Base-by-base conservation (phyloP, 2,329 filamentous ascomycete species). In the Beauveria medogensis region DNA sequence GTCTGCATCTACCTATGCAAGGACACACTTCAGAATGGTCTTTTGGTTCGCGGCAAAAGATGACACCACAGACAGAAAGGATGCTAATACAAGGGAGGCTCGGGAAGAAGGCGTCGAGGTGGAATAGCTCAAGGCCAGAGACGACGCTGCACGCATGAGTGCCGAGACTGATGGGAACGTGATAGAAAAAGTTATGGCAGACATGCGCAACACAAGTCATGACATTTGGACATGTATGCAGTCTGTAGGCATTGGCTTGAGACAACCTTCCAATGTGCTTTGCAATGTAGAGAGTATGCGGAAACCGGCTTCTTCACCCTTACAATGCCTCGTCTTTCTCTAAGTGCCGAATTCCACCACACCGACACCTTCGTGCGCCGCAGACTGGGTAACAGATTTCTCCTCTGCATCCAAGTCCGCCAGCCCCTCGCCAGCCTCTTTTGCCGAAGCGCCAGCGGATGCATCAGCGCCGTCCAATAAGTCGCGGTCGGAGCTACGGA, bases 391-490 rank as follows among this genome's bases (percentile, higher is more conserved):
- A 16, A 22, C 53, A 46, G 30, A 50, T 22, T 46, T 9, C 1
- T 53, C 40, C 24, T 48, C 47, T 10, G 43, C 18, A 10, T 50
- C 50, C 9, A 55, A 18, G 16, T 59, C 44, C 30, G 59, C 51
- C 14, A 62, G 20, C 4, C 44, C 47, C 41, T 66, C 66, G 16
- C 61, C 66, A 2, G 69, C 55, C 43, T 69, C 65, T 57, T 72
- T 75, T 2, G 65, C 64, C 28, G 65, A 68, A 28, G 75, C 82
- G 14, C 82, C 82, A 1, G 88, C 86, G 65, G 85, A 84, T 2
- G 86, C 89, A 70, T 93, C 90, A 2, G 87, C 87, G 0, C 88
- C 90, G 66, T 89, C 87, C 16, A 92, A 74, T 16, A 92, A 73
- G 70, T 91, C 89, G 58, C 85, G 77, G 71, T 92, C 88, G 54